Percentiles rank a stretch among this genome's conserved stretches.
phyloP scores from a whole-genome alignment of 371 early-diverging fungal species.

The Rhizomucor miehei region DNA sequence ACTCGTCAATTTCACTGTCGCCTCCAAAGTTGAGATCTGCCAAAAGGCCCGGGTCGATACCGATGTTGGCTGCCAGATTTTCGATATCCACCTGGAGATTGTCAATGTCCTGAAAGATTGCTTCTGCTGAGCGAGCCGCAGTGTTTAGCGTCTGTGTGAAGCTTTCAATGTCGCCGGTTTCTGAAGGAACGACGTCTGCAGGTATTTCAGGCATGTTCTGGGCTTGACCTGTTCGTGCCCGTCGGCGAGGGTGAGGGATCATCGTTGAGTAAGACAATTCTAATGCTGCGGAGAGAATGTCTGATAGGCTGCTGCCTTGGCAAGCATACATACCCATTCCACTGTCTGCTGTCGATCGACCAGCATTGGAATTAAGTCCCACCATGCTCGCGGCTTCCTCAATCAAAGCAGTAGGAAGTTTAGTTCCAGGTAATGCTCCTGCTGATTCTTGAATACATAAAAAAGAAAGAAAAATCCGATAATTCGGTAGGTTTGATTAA shows the following conservation, averaged over 20 bases:
- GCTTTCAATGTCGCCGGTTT: conserved; percentile 8
- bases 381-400: conserved; percentile 34
- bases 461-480: conserved; percentile 1
- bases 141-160: conserved; percentile 25
- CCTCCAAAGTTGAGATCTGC: conserved; percentile 11
- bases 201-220: neutral
- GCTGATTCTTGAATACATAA: too few relatives aligned
- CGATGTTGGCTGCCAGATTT: conserved; percentile 27
- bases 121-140: conserved; percentile 28
- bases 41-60: conserved; percentile 27
- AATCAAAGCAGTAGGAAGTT: conserved; percentile 26
- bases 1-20: neutral
- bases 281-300: neutral
- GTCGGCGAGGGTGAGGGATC: neutral
- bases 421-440: too few relatives aligned
- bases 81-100: conserved; percentile 32
- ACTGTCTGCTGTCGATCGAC: neutral
- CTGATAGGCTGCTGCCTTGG: neutral
- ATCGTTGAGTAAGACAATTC: neutral
- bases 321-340: conserved; percentile 10
- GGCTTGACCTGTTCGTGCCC: neutral
- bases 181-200: neutral
- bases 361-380: conserved; percentile 14
- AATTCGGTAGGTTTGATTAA: conserved; percentile 7
- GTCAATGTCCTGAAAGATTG: conserved; percentile 36